A percentile compares a stretch with the other conserved stretches of the same genome.
These are phyloP conservation scores for Scedosporium dehoogii DNA, from an alignment of 2,329 filamentous ascomycete genomes.

Conservation along the genomic window DNA sequence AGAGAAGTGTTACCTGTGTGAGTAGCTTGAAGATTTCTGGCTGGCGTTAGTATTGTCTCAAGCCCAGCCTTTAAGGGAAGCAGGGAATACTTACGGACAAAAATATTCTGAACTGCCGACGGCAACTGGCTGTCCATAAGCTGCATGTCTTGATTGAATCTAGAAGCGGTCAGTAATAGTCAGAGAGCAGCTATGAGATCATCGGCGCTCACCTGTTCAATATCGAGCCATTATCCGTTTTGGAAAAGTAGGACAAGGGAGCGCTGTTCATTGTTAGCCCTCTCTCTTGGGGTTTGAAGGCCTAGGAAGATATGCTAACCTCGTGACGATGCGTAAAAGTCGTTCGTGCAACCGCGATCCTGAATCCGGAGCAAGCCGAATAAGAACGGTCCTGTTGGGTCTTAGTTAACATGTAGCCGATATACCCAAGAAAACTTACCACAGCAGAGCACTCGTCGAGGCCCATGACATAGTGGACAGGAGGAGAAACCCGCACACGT, in stretches of 20 bases:
- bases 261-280: conserved; percentile 18
- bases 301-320: conserved; percentile 16
- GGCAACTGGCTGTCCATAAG: conserved; percentile 32
- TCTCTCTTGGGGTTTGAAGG: not conserved
- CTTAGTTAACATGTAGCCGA: not conserved
- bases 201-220: conserved; percentile 24
- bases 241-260: conserved; percentile 28
- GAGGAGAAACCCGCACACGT: not conserved
- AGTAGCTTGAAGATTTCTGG: conserved; percentile 27
- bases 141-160: conserved; percentile 33
- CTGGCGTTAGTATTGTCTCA: not conserved
- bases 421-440: not conserved
- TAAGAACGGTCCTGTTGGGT: conserved; percentile 18
- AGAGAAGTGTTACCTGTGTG: conserved; percentile 34
- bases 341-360: conserved; percentile 20
- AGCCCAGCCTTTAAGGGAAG: conserved; percentile 14
- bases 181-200: not conserved
- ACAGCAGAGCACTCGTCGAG: not conserved
- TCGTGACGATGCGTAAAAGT: conserved; percentile 20
- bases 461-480: not conserved
- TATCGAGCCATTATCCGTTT: conserved; percentile 28
- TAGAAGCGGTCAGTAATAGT: conserved; percentile 9
- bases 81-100: conserved; percentile 22
- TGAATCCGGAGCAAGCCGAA: conserved; percentile 26
- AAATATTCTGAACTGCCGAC: conserved; percentile 21